A percentile compares a stretch with the other conserved stretches of the same genome.
These are phyloP conservation scores for Tillandsia leiboldiana DNA, from an alignment of 176 grass and related monocot species.

Conservation along the genomic window DNA sequence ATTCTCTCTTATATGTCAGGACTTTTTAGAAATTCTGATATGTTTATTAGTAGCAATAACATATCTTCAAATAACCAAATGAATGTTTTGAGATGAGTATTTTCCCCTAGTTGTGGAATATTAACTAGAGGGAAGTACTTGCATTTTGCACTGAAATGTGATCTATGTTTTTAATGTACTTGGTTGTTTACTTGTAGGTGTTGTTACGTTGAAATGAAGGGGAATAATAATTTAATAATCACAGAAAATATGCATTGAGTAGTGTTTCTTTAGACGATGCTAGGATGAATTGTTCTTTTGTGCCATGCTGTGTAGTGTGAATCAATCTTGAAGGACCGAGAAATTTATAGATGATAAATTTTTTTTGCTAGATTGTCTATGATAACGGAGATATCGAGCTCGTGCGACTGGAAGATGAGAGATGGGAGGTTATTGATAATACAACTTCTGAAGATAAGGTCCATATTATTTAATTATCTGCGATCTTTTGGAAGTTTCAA, in stretches of 20 bases:
- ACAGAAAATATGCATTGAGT: too few species aligned
- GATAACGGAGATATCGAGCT: conserved; percentile 36
- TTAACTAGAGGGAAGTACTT: not conserved
- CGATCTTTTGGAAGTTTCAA: conserved; percentile 18
- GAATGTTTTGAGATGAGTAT: too few species aligned
- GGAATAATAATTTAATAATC: not conserved
- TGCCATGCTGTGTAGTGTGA: too few species aligned
- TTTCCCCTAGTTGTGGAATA: not conserved
- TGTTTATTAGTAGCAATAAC: too few species aligned
- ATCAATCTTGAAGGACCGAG: too few species aligned
- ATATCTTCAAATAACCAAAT: too few species aligned
- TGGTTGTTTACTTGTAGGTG: not conserved
- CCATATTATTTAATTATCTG: conserved; percentile 6
- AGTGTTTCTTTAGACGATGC: not conserved
- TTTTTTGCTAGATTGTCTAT: conserved; percentile 22
- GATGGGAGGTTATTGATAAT: conserved; percentile 44
- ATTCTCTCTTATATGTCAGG: too few species aligned
- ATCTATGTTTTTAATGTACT: not conserved
- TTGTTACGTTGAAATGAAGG: not conserved
- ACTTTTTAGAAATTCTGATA: too few species aligned
- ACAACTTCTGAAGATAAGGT: conserved; percentile 31
- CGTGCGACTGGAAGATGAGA: conserved; percentile 30
- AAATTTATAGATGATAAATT: not conserved
- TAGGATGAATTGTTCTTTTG: not conserved
- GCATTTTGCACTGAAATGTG: not conserved